These are phyloP conservation scores for Nakaseomyces sp. DNA, from an alignment of 1,139 yeast genomes.

Conservation along the genomic window DNA sequence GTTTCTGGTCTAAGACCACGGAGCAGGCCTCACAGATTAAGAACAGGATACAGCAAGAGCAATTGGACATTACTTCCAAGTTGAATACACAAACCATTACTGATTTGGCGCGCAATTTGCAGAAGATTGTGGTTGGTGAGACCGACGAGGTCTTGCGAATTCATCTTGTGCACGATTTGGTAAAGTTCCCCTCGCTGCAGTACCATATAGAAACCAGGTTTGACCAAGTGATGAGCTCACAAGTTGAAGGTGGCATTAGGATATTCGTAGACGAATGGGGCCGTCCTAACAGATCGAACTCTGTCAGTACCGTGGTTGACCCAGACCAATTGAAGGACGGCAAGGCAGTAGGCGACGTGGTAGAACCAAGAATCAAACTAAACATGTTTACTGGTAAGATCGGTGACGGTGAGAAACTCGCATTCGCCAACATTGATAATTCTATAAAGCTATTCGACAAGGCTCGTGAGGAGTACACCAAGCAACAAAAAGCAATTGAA, in stretches of 20 bases:
- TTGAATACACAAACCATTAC: slow-evolving; percentile 32
- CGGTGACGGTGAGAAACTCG: slow-evolving; percentile 82
- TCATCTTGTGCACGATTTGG: slow-evolving; percentile 77
- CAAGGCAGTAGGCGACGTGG: slow-evolving; percentile 18
- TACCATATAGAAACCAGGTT: slow-evolving; percentile 59
- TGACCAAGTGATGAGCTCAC: slow-evolving; percentile 66
- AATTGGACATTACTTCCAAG: slow-evolving; percentile 34
- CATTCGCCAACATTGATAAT: slow-evolving; percentile 77
- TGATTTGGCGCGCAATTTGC: slow-evolving; percentile 27
- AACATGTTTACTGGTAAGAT: slow-evolving; percentile 69
- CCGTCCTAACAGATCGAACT: slow-evolving; percentile 19
- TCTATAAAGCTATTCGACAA: slow-evolving; percentile 44
- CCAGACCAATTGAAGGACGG: neutral
- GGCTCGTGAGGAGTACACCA: slow-evolving; percentile 29
- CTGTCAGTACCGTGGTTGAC: slow-evolving; percentile 6
- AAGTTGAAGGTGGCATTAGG: slow-evolving; percentile 82
- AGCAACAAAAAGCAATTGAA: slow-evolving; percentile 23
- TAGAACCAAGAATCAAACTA: slow-evolving; percentile 33
- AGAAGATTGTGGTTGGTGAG: slow-evolving; percentile 46
- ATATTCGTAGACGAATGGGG: slow-evolving; percentile 43
- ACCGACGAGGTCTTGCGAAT: slow-evolving; percentile 70
- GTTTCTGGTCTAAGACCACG: slow-evolving; percentile 48
- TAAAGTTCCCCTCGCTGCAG: slow-evolving; percentile 60
- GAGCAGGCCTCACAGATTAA: slow-evolving; percentile 30
- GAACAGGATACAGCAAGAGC: slow-evolving; percentile 23